Base-by-base conservation (phyloP, 129 eudicot genomes). In the Calendula officinalis region DNA sequence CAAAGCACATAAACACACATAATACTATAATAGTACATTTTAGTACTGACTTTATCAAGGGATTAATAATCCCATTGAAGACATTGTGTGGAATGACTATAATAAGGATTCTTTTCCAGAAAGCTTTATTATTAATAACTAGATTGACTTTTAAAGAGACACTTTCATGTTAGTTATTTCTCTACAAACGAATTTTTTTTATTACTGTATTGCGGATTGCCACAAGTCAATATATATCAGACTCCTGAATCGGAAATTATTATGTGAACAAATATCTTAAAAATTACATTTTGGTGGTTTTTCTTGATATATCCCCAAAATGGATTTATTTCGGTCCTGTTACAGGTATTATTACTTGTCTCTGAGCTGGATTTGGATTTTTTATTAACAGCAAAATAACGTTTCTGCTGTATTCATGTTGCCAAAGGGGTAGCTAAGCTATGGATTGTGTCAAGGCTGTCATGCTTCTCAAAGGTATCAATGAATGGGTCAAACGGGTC, bases 391-490 rank as follows among this genome's bases (percentile, higher is more conserved):
- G 64, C 37, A 48, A 49, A 46, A 74, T 63, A 22, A 46, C 62
- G 65, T 62, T 55, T 68, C 43, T 75, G 61, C 62, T 35, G 64
- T 73, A 78, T 81, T 78, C 83, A 88, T 82, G 92, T 84, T 78
- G 87, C 85, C 87, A 6, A 62, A 79, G 75, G 95, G 86, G 68
- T 83, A 68, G 78, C 71, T 77, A 76, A 67, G 66, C 71, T 67
- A 90, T 90, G 97, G 95, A 77, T 78, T 63, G 70, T 68, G 60
- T 79, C 48, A 74, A 76, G 80, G 58, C 82, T 63, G 77, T 62
- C 37, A 75, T 79, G 64, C 75, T 76, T 75, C 62, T 77, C 50
- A 82, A 79, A 54, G 85, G 96, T 89, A 82, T 65, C 63, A 42
- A 43, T 12, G 12, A 61, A 32, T 14, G 7, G 30, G 30, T 22